A percentile compares a stretch with the other conserved stretches of the same genome.
These are phyloP conservation scores for Paramarasmius palmivorus DNA, from an alignment of 1,284 basidiomycete species.

Conservation along the genomic window DNA sequence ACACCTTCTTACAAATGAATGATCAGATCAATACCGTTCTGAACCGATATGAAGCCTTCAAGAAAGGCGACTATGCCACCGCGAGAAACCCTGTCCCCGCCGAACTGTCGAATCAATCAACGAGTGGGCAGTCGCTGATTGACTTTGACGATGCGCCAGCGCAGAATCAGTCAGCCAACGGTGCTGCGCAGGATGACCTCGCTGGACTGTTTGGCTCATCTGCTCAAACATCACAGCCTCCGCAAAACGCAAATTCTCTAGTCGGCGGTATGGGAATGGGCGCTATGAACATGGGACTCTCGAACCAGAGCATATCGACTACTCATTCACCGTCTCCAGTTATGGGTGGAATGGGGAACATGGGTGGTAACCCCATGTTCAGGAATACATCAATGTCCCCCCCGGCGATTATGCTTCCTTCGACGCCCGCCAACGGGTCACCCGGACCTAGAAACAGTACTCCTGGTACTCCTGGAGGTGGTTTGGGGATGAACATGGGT, in stretches of 20 bases:
- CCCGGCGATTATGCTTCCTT: slow-evolving; percentile 16
- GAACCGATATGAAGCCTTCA: slow-evolving; percentile 89
- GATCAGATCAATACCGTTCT: slow-evolving; percentile 96
- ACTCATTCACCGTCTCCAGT: slow-evolving; percentile 12
- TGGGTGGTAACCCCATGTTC: slow-evolving; percentile 4
- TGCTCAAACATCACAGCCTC: neutral
- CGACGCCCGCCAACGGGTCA: slow-evolving; percentile 5
- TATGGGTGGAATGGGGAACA: slow-evolving; percentile 19
- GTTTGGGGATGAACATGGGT: slow-evolving; percentile 3
- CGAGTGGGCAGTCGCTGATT: slow-evolving; percentile 56
- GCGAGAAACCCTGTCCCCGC: slow-evolving; percentile 66
- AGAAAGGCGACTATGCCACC: slow-evolving; percentile 80
- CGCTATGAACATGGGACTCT: slow-evolving; percentile 4
- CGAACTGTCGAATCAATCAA: slow-evolving; percentile 43
- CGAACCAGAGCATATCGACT: neutral
- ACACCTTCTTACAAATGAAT: slow-evolving; percentile 93
- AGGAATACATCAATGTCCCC: slow-evolving; percentile 13
- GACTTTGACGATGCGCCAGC: slow-evolving; percentile 63
- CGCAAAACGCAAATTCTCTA: slow-evolving; percentile 19
- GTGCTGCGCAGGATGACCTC: slow-evolving; percentile 42
- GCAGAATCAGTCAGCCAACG: slow-evolving; percentile 20
- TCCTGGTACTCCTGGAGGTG: neutral
- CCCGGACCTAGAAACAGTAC: neutral
- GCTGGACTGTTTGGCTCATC: slow-evolving; percentile 50
- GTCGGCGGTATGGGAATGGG: neutral